phyloP scores from a whole-genome alignment of 73 alveolate genomes.

The Diophrys sp. region DNA sequence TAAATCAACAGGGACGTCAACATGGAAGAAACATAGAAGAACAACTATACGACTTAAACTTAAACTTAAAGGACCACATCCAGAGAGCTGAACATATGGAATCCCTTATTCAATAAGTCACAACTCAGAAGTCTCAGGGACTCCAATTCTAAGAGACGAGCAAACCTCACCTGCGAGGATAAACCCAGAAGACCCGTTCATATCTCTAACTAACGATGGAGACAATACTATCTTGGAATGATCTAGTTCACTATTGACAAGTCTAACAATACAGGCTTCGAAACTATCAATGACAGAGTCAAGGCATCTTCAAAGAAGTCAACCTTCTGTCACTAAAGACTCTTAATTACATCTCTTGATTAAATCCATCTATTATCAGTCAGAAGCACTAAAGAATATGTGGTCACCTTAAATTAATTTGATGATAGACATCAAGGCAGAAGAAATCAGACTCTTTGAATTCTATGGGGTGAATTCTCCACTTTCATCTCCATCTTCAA shows the following conservation, averaged over 20 bases:
- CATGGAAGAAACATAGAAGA: no score
- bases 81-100: background rate
- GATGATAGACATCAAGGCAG: slow-evolving; percentile 37
- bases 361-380: slow-evolving; percentile 2
- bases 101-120: background rate
- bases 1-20: no score
- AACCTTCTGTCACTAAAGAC: background rate
- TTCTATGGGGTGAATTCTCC: slow-evolving; percentile 63
- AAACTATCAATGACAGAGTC: background rate
- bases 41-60: no score
- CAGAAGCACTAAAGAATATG: slow-evolving; percentile 1
- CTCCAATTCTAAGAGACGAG: background rate
- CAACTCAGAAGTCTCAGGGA: no score
- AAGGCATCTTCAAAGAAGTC: background rate
- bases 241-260: background rate
- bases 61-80: background rate
- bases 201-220: background rate
- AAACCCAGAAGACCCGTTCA: background rate
- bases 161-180: background rate
- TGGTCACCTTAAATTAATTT: background rate
- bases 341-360: background rate
- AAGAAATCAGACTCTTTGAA: slow-evolving; percentile 59
- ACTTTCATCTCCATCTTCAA: slow-evolving; percentile 61
- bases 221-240: background rate
- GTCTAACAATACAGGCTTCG: background rate